These are phyloP conservation scores for Neurospora terricola DNA, from an alignment of 495 filamentous ascomycete genomes.

Conservation along the genomic window DNA sequence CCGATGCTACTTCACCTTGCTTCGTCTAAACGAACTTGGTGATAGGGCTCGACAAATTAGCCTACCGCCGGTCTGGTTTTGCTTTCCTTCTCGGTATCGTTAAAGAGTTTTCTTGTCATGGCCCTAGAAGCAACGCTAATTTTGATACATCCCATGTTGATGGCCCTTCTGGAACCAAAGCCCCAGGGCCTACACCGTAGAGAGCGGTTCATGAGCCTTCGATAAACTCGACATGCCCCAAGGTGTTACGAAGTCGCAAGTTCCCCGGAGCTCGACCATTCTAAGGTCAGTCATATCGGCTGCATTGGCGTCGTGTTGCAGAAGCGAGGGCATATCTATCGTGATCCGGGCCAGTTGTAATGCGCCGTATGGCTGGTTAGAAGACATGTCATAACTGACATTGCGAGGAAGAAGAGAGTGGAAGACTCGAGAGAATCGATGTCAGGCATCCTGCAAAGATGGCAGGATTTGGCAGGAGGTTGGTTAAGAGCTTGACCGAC, in stretches of 20 bases:
- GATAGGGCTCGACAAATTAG: neutral
- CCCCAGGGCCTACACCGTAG: neutral
- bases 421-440: neutral
- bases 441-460: neutral
- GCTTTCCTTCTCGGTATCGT: neutral
- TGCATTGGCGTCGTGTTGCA: neutral
- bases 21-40: neutral
- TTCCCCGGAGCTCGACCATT: neutral
- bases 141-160: neutral
- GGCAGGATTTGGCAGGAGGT: neutral
- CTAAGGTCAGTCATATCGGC: neutral
- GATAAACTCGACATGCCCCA: neutral
- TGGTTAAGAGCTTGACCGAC: neutral
- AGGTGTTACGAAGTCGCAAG: neutral
- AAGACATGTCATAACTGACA: neutral
- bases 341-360: neutral
- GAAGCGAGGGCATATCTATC: neutral
- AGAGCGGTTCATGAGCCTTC: neutral
- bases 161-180: neutral
- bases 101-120: neutral
- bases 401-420: neutral
- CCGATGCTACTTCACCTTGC: neutral
- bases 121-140: neutral
- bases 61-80: neutral
- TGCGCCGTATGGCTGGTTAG: neutral